phyloP scores from a whole-genome alignment of 306 rosid species.

The Parietaria judaica region DNA sequence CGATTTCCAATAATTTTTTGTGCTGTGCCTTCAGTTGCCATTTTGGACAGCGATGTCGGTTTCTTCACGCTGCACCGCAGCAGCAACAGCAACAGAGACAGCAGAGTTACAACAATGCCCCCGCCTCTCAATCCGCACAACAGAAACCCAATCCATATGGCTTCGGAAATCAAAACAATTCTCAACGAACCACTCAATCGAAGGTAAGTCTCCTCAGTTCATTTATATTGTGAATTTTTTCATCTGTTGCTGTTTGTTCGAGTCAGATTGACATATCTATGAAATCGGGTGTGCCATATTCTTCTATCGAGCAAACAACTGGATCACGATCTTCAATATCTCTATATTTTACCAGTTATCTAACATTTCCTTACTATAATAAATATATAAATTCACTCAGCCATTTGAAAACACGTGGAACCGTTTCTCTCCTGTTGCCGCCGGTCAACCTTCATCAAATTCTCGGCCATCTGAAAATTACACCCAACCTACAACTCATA shows the following conservation, averaged over 20 bases:
- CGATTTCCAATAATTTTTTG: not conserved
- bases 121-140: constrained; percentile 29
- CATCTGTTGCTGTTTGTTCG: not conserved
- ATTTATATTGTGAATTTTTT: constrained; percentile 5
- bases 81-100: constrained; percentile 36
- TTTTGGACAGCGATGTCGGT: constrained; percentile 66
- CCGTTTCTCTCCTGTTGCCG: constrained; percentile 39
- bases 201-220: constrained; percentile 37
- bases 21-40: constrained; percentile 49
- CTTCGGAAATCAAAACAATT: constrained; percentile 52
- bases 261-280: no score
- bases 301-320: no score
- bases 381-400: constrained; percentile 35
- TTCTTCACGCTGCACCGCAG: constrained; percentile 43
- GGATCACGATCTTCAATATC: no score
- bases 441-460: constrained; percentile 16
- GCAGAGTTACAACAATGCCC: constrained; percentile 22
- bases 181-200: constrained; percentile 42
- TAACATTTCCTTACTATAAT: constrained; percentile 9
- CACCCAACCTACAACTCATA: constrained; percentile 40
- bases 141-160: constrained; percentile 68
- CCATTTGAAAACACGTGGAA: constrained; percentile 79
- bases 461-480: constrained; percentile 43
- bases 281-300: no score
- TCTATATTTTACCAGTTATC: no score